These are phyloP conservation scores for Mollisia scopiformis DNA, from an alignment of 2,329 filamentous ascomycete species.

Conservation along the genomic window DNA sequence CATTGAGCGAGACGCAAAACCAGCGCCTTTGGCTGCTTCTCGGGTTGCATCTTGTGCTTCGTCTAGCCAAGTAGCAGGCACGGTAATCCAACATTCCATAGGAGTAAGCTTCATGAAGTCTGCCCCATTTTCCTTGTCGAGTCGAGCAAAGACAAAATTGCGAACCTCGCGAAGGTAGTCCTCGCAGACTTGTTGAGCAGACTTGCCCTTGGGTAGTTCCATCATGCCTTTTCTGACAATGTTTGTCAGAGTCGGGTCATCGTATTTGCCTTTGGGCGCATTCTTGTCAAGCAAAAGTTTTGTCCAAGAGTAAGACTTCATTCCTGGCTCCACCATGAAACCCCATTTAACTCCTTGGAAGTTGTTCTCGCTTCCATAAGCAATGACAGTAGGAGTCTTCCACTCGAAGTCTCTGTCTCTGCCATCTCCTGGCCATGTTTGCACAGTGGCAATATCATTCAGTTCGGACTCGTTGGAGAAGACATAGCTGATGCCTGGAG, in stretches of 20 bases:
- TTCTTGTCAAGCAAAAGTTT: slow-evolving; percentile 32
- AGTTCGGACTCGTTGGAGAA: no score
- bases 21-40: slow-evolving; percentile 26
- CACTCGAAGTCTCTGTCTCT: background rate
- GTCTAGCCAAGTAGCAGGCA: slow-evolving; percentile 32
- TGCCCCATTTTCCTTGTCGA: background rate
- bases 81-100: slow-evolving; percentile 29
- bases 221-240: slow-evolving; percentile 13
- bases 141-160: slow-evolving; percentile 1
- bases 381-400: background rate
- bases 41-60: slow-evolving; percentile 28
- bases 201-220: slow-evolving; percentile 14
- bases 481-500: no score
- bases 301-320: slow-evolving; percentile 31
- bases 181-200: slow-evolving; percentile 23
- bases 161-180: slow-evolving; percentile 28
- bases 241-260: slow-evolving; percentile 21
- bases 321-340: slow-evolving; percentile 26
- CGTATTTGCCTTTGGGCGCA: slow-evolving; percentile 13
- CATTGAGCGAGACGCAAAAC: slow-evolving; percentile 16
- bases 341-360: slow-evolving; percentile 22
- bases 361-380: background rate
- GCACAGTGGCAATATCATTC: no score
- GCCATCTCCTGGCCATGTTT: no score
- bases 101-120: slow-evolving; percentile 17